Evolutionary conservation across 768 basidiomycete species (phyloP), one percentile per base, ranked within the genome.

Genomic region (Hortiboletus flavorubellus): DNA sequence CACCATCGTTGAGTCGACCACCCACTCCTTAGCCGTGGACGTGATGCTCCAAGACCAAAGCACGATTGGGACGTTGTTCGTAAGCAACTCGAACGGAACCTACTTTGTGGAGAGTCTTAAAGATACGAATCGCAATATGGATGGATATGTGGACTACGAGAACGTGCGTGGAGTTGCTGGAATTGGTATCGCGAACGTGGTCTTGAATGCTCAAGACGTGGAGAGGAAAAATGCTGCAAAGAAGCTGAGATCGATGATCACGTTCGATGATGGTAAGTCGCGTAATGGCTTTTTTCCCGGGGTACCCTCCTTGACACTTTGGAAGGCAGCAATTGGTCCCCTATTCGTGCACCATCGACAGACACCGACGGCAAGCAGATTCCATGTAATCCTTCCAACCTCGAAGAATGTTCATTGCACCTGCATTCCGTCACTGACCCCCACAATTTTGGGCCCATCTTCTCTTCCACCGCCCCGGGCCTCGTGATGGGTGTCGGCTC

Each of bases 401-500:
- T 59, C 8, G 79, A 83, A 1, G 72, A 62, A 26, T 99, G 96
- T 70, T 86, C 91, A 0, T 78, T 98, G 0, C 95, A 99, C 68
- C 74, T 99, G 12, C 88, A 97, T 71, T 97, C 95, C 7, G 93
- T 98, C 23, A 95, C 95, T 0, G 77, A 82, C 8, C 87, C 92
- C 1, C 96, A 96, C 73, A 99, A 98, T 72, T 91, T 87, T 64
- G 96, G 97, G 0, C 87, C 91, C 16, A 80, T 98, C 31, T 98
- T 98, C 73, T 96, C 93, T 2, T 94, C 93, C 0, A 87, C 92
- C 6, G 96, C 95, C 0, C 96, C 96, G 0, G 96, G 97, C 0
- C 81, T 93, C 56, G 87, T 92, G 30, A 96, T 99, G 91, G 96
- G 91, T n/a, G 93, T 98, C 2, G 97, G 97, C 7, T 89, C 85